Evolutionary conservation across 345 rosid genomes (phyloP).

Genomic region (Citrus maxima): DNA sequence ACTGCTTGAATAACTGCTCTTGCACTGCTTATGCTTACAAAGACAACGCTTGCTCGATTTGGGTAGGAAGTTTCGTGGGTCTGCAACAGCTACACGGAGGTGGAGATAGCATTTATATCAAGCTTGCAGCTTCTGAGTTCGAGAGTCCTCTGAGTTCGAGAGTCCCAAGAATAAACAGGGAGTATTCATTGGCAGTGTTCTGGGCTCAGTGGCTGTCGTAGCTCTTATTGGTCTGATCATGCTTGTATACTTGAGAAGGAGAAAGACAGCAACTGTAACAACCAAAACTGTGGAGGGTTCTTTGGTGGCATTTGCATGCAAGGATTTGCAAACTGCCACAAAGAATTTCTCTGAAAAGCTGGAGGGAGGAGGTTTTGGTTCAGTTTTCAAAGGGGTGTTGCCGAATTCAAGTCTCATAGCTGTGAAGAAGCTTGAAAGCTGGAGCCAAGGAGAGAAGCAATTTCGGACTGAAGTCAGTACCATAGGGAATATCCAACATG

Average conservation of each 20-base stretch:
- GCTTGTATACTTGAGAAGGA: constrained; percentile 29
- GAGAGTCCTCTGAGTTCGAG: constrained; percentile 46
- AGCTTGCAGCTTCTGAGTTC: constrained; percentile 70
- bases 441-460: constrained; percentile 87
- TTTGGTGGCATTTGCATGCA: constrained; percentile 59
- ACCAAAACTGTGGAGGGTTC: constrained; percentile 55
- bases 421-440: constrained; percentile 77
- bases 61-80: constrained; percentile 46
- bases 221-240: constrained; percentile 26
- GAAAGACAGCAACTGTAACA: constrained; percentile 18
- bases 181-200: constrained; percentile 34
- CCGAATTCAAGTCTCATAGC: constrained; percentile 65
- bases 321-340: constrained; percentile 62
- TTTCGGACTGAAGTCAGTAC: constrained; percentile 78
- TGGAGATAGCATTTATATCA: constrained; percentile 41
- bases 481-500: constrained; percentile 73
- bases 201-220: constrained; percentile 30
- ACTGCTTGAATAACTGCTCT: constrained; percentile 51
- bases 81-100: constrained; percentile 33
- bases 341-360: constrained; percentile 73
- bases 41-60: constrained; percentile 38
- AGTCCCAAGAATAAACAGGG: constrained; percentile 29
- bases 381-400: constrained; percentile 73
- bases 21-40: constrained; percentile 65
- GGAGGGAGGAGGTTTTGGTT: constrained; percentile 89